Evolutionary conservation across 2,329 filamentous ascomycete species (phyloP).

Genomic region (Magnaporthiopsis poae): DNA sequence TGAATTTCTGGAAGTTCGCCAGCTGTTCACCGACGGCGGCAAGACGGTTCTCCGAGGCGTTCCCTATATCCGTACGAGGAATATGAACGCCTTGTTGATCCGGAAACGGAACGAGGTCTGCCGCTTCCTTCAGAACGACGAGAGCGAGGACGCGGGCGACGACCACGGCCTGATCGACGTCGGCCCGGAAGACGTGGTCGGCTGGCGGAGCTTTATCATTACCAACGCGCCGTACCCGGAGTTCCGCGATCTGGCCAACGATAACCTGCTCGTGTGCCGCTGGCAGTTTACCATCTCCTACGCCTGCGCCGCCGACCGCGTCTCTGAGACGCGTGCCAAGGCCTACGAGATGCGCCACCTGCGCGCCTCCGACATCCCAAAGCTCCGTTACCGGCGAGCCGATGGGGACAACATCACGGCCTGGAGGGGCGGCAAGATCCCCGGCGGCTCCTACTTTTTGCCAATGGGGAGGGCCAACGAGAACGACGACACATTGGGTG

Average conservation of each 20-base stretch:
- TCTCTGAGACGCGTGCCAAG: constrained; percentile 27
- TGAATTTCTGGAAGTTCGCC: constrained; percentile 29
- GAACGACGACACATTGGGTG: constrained; percentile 12
- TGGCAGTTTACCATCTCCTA: constrained; percentile 34
- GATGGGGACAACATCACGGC: constrained; percentile 22
- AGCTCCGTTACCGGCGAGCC: constrained; percentile 16
- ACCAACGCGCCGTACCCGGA: constrained; percentile 46
- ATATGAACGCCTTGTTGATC: constrained; percentile 27
- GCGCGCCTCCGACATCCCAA: constrained; percentile 19
- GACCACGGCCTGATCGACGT: constrained; percentile 35
- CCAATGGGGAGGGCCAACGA: constrained; percentile 15
- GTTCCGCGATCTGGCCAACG: constrained; percentile 10
- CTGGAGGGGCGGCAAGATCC: constrained; percentile 31
- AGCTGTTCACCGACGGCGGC: constrained; percentile 23
- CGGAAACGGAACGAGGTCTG: constrained; percentile 34
- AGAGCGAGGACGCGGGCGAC: constrained; percentile 23
- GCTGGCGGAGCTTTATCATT: constrained; percentile 33
- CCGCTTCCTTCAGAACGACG: constrained; percentile 31
- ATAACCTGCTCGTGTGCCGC: constrained; percentile 36
- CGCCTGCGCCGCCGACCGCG: constrained; percentile 14
- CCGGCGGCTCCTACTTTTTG: constrained; percentile 28
- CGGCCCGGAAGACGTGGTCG: constrained; percentile 24
- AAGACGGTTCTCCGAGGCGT: constrained; percentile 30
- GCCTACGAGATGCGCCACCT: constrained; percentile 28
- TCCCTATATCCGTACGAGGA: constrained; percentile 26